A percentile compares a stretch with the other conserved stretches of the same genome.
Evolutionary conservation across 257 asterid species (phyloP).

Genomic region (Osmanthus fragrans): DNA sequence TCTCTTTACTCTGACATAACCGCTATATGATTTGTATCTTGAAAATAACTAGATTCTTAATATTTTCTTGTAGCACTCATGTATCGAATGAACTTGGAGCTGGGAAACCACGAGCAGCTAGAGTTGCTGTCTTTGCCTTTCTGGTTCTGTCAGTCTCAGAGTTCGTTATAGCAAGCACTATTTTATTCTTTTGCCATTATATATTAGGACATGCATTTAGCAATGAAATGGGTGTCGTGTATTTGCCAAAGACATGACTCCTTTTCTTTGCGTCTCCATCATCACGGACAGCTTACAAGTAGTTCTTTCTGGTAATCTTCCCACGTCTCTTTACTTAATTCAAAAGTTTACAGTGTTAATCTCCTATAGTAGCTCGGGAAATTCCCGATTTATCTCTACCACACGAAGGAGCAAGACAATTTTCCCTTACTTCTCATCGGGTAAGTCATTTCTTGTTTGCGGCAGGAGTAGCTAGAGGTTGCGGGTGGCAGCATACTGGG

Average conservation of each 20-base stretch:
- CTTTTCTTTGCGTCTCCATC: constrained; percentile 51
- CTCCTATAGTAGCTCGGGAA: neutral
- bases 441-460: neutral
- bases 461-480: constrained; percentile 81
- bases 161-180: constrained; percentile 33
- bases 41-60: neutral
- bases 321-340: neutral
- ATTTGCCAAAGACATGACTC: constrained; percentile 48
- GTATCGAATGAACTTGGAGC: constrained; percentile 76
- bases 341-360: too few species aligned
- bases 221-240: constrained; percentile 43
- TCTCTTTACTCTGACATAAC: neutral
- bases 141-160: constrained; percentile 42
- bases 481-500: constrained; percentile 91
- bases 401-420: too few species aligned
- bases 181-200: constrained; percentile 38
- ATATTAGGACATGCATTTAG: constrained; percentile 54
- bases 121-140: constrained; percentile 39
- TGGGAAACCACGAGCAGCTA: constrained; percentile 55
- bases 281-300: constrained; percentile 55
- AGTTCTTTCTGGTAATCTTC: constrained; percentile 50
- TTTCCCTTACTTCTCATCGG: neutral
- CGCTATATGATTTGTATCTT: neutral
- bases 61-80: constrained; percentile 44
- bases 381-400: too few species aligned